Conservation (phyloP, 768 basidiomycete species). For the Termitomyces sp. region DNA sequence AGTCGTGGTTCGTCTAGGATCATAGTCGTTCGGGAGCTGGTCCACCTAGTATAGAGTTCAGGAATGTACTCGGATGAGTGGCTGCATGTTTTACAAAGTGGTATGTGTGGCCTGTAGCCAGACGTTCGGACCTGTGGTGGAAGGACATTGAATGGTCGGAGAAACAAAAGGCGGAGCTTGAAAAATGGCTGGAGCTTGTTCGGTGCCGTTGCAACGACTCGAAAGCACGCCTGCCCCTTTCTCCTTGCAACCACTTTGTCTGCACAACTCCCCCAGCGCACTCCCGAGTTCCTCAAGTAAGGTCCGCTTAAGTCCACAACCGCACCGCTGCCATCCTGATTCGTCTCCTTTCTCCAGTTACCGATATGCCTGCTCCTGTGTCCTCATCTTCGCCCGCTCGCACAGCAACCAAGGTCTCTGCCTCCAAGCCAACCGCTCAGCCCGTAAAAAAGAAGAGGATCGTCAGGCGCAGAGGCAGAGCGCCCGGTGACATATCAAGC, state of each 20-base stretch:
- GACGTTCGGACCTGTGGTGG: slow-evolving; percentile 47
- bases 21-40: slow-evolving; percentile 49
- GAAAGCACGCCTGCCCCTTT: too few species aligned
- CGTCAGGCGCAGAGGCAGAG: slow-evolving; percentile 64
- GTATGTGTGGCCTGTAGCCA: slow-evolving; percentile 63
- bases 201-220: too few species aligned
- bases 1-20: slow-evolving; percentile 42
- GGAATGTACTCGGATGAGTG: background rate
- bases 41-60: slow-evolving; percentile 39
- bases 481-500: slow-evolving; percentile 56
- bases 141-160: slow-evolving; percentile 41
- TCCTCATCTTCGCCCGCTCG: slow-evolving; percentile 34
- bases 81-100: slow-evolving; percentile 49
- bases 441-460: slow-evolving; percentile 42
- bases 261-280: background rate
- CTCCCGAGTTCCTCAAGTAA: slow-evolving; percentile 33
- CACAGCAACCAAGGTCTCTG: slow-evolving; percentile 29
- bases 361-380: slow-evolving; percentile 47
- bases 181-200: slow-evolving; percentile 22
- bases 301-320: too few species aligned
- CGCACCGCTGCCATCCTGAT: slow-evolving; percentile 15
- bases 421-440: slow-evolving; percentile 34
- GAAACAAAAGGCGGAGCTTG: slow-evolving; percentile 20
- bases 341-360: slow-evolving; percentile 24
- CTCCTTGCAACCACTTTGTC: too few species aligned